Conservation (phyloP, 2,329 filamentous ascomycete species). For the Apiospora malaysiana region DNA sequence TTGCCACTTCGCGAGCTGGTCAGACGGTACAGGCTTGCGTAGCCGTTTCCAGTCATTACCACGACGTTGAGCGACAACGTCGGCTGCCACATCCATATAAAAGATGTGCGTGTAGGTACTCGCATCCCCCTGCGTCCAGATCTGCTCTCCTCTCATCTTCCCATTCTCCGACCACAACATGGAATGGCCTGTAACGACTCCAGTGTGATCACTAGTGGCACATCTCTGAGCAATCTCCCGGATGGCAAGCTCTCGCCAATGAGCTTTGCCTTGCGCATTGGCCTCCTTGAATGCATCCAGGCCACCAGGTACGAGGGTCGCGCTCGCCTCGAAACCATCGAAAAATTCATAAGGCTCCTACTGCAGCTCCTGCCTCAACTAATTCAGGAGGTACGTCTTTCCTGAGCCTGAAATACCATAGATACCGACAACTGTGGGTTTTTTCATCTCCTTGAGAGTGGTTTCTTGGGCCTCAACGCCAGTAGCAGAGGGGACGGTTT, state of each 20-base stretch:
- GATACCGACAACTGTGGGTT: slow-evolving; percentile 53
- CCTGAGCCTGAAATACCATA: slow-evolving; percentile 62
- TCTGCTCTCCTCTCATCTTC: neutral
- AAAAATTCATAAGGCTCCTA: slow-evolving; percentile 49
- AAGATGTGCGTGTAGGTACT: neutral
- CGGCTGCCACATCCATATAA: neutral
- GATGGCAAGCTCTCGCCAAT: slow-evolving; percentile 53
- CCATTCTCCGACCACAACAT: slow-evolving; percentile 58
- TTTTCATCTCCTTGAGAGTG: slow-evolving; percentile 27
- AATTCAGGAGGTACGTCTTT: slow-evolving; percentile 40
- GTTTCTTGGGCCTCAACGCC: too few relatives aligned
- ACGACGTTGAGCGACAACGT: neutral
- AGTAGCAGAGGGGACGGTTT: too few relatives aligned
- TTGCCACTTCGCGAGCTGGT: neutral
- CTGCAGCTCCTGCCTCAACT: slow-evolving; percentile 45
- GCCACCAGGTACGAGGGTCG: slow-evolving; percentile 48
- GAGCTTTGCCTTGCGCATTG: slow-evolving; percentile 41
- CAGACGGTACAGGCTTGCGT: neutral
- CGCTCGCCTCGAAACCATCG: slow-evolving; percentile 59
- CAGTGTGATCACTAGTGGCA: slow-evolving; percentile 39
- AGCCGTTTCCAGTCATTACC: neutral
- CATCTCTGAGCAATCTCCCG: slow-evolving; percentile 47
- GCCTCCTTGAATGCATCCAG: slow-evolving; percentile 53
- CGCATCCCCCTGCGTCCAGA: neutral
- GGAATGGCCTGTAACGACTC: slow-evolving; percentile 60